These are phyloP conservation scores for Suhomyces taliae DNA, from an alignment of 1,139 yeast genomes.

Conservation along the genomic window DNA sequence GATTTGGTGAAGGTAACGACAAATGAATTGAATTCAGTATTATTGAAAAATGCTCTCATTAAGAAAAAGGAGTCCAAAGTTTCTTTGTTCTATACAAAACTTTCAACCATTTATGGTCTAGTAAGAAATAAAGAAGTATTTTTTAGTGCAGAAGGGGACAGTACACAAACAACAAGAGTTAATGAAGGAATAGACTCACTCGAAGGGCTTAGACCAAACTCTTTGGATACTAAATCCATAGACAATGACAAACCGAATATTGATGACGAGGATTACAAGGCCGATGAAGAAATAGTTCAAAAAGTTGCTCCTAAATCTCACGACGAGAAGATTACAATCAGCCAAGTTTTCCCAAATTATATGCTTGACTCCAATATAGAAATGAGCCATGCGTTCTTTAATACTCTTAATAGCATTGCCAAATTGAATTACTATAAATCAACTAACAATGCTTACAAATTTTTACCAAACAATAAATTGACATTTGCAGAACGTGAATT, in stretches of 20 bases:
- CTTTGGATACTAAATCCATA: not conserved
- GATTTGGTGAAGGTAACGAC: conserved; percentile 23
- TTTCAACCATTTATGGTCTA: conserved; percentile 20
- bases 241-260: not conserved
- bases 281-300: conserved; percentile 1
- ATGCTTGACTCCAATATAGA: conserved; percentile 33
- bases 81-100: conserved; percentile 31
- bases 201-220: not conserved
- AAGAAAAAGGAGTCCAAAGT: conserved; percentile 18
- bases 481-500: conserved; percentile 33
- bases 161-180: not conserved
- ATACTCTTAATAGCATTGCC: conserved; percentile 33
- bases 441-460: conserved; percentile 20
- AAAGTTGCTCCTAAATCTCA: not conserved
- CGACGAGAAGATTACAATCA: conserved; percentile 33
- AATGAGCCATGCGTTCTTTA: conserved; percentile 37
- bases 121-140: conserved; percentile 21
- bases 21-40: conserved; percentile 21
- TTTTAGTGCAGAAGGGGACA: conserved; percentile 9
- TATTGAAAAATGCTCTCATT: conserved; percentile 25
- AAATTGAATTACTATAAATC: conserved; percentile 41
- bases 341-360: conserved; percentile 46
- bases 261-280: conserved; percentile 5
- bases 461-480: conserved; percentile 31
- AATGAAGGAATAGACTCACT: not conserved